Conservation (phyloP, 2,329 filamentous ascomycete genomes). For the Penicillium freii region DNA sequence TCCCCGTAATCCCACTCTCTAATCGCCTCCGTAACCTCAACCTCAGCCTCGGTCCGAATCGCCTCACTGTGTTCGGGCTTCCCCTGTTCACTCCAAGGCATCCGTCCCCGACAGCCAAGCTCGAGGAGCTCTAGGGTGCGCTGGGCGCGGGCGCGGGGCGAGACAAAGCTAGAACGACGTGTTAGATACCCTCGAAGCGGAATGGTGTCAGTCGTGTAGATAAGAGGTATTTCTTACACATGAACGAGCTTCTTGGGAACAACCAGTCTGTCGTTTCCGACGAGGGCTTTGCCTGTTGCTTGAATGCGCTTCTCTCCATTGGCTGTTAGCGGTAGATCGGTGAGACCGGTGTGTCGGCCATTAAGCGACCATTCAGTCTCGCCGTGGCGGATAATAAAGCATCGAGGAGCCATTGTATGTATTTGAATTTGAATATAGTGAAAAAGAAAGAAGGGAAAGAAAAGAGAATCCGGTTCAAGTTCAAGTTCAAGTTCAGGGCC, state of each 20-base stretch:
- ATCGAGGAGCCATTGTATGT: slow-evolving; percentile 59
- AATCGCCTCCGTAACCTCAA: slow-evolving; percentile 69
- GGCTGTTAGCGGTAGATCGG: slow-evolving; percentile 81
- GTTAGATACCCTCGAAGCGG: slow-evolving; percentile 1
- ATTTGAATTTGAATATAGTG: neutral
- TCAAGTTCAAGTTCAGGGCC: neutral
- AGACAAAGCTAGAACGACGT: slow-evolving; percentile 64
- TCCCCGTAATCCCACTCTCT: slow-evolving; percentile 86
- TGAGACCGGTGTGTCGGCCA: slow-evolving; percentile 77
- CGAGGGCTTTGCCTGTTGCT: slow-evolving; percentile 77
- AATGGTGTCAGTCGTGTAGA: slow-evolving; percentile 18
- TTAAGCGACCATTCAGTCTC: slow-evolving; percentile 94
- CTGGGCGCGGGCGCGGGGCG: slow-evolving; percentile 79
- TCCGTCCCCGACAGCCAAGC: slow-evolving; percentile 63
- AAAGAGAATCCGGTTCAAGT: slow-evolving; percentile 3
- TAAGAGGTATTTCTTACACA: slow-evolving; percentile 58
- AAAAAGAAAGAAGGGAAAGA: neutral
- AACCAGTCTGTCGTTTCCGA: slow-evolving; percentile 81
- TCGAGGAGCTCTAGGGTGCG: slow-evolving; percentile 85
- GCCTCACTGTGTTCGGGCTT: slow-evolving; percentile 35
- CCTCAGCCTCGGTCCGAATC: slow-evolving; percentile 56
- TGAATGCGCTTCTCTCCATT: slow-evolving; percentile 75
- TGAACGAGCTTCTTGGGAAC: slow-evolving; percentile 77
- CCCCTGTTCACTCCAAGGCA: slow-evolving; percentile 63
- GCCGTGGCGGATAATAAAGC: slow-evolving; percentile 84